A percentile compares a stretch with the other conserved stretches of the same genome.
phyloP scores from a whole-genome alignment of 1,284 basidiomycete genomes.

The Naganishia albida region DNA sequence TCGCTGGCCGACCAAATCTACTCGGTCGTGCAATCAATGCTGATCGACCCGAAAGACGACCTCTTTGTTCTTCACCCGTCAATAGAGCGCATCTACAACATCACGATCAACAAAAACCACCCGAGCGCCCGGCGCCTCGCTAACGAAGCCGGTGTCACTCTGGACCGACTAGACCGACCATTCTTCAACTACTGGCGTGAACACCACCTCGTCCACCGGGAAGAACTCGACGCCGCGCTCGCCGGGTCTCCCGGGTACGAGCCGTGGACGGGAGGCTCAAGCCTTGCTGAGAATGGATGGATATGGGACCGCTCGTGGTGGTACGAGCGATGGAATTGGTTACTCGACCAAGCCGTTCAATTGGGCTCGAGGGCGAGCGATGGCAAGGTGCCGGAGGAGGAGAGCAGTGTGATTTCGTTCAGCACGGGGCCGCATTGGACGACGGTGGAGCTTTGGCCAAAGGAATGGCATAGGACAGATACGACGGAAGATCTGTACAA shows the following conservation, averaged over 20 bases:
- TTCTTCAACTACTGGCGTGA: slow-evolving; percentile 26
- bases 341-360: neutral
- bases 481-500: neutral
- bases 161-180: slow-evolving; percentile 1
- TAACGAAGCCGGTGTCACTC: slow-evolving; percentile 16
- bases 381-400: slow-evolving; percentile 2
- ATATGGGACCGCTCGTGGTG: slow-evolving; percentile 9
- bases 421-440: slow-evolving; percentile 29
- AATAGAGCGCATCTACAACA: slow-evolving; percentile 1
- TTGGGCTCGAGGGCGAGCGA: neutral
- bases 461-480: neutral
- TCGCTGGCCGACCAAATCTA: slow-evolving; percentile 17
- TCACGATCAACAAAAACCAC: slow-evolving; percentile 15
- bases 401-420: slow-evolving; percentile 27
- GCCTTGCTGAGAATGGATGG: neutral
- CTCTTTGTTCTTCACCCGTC: neutral
- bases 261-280: neutral
- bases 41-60: neutral
- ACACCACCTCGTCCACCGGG: slow-evolving; percentile 24
- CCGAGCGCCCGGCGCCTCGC: neutral
- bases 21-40: neutral
- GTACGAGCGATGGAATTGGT: slow-evolving; percentile 1
- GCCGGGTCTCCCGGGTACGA: slow-evolving; percentile 1
- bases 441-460: slow-evolving; percentile 3
- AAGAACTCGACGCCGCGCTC: slow-evolving; percentile 17